These are phyloP conservation scores for Flammula alnicola DNA, from an alignment of 1,284 basidiomycete genomes.

Conservation along the genomic window DNA sequence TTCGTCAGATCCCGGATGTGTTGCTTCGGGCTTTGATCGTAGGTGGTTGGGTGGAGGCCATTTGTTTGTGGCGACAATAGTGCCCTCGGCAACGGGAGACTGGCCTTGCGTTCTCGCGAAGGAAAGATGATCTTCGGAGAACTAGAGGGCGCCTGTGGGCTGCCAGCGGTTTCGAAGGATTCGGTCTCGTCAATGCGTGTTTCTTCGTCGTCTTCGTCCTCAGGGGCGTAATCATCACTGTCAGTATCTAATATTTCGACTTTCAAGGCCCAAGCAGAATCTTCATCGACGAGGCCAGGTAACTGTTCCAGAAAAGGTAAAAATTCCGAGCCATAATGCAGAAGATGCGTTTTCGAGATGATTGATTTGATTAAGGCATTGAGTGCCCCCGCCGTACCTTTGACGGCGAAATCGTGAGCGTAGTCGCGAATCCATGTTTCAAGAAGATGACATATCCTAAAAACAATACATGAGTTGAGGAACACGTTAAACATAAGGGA, in stretches of 20 bases:
- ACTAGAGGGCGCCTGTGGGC: background rate
- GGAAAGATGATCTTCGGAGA: constrained; percentile 23
- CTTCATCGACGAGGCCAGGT: constrained; percentile 62
- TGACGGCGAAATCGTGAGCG: constrained; percentile 76
- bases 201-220: constrained; percentile 47
- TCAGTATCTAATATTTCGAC: constrained; percentile 60
- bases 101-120: constrained; percentile 64
- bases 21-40: constrained; percentile 48
- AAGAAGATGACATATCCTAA: constrained; percentile 75
- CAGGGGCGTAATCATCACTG: constrained; percentile 62
- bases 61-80: constrained; percentile 31
- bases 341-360: constrained; percentile 74
- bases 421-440: constrained; percentile 77
- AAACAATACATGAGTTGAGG: constrained; percentile 16
- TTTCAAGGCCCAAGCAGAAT: constrained; percentile 72
- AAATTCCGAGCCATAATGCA: constrained; percentile 82
- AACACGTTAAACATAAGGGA: constrained; percentile 9
- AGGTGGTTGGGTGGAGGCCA: constrained; percentile 27
- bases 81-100: constrained; percentile 55
- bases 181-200: constrained; percentile 30
- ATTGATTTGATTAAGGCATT: constrained; percentile 77
- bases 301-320: constrained; percentile 75
- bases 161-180: constrained; percentile 7
- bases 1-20: constrained; percentile 66
- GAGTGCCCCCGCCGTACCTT: constrained; percentile 71